Conservation (phyloP, 169 alveolate genomes). For the Perkinsus chesapeaki region DNA sequence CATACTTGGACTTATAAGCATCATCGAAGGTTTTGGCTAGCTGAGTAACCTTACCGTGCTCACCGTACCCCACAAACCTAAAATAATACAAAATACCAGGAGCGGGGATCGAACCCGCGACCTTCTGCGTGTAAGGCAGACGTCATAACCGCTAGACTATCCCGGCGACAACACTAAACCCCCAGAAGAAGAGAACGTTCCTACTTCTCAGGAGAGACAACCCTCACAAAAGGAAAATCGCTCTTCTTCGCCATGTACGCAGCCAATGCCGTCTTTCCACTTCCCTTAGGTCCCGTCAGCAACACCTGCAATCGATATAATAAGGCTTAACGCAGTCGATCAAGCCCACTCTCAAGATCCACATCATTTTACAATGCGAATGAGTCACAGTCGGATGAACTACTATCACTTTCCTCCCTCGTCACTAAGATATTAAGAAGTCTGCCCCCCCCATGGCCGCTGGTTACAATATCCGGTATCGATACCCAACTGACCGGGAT, state of each 20-base stretch:
- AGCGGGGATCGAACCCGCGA: conserved; percentile 57
- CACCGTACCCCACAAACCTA: neutral
- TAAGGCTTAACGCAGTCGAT: too few relatives aligned
- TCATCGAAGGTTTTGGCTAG: conserved; percentile 93
- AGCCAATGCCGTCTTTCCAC: conserved; percentile 97
- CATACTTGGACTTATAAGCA: conserved; percentile 90
- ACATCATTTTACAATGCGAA: too few relatives aligned
- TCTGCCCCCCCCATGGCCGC: too few relatives aligned
- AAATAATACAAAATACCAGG: conserved; percentile 16
- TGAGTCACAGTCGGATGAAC: too few relatives aligned
- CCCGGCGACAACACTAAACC: conserved; percentile 26
- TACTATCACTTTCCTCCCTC: too few relatives aligned
- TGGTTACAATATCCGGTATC: too few relatives aligned
- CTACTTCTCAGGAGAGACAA: conserved; percentile 88
- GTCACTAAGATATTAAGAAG: too few relatives aligned
- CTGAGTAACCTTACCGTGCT: conserved; percentile 60
- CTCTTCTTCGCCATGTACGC: conserved; percentile 88
- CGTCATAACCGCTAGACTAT: conserved; percentile 39
- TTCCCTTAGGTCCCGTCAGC: conserved; percentile 86
- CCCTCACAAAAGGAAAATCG: conserved; percentile 90
- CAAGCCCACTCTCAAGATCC: too few relatives aligned
- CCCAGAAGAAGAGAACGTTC: neutral
- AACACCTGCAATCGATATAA: too few relatives aligned
- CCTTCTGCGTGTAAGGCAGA: conserved; percentile 56
- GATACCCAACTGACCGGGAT: too few relatives aligned